A percentile compares a stretch with the other conserved stretches of the same genome.
Conservation (phyloP, 78 protist genomes). For the Anaeramoeba ignava region DNA sequence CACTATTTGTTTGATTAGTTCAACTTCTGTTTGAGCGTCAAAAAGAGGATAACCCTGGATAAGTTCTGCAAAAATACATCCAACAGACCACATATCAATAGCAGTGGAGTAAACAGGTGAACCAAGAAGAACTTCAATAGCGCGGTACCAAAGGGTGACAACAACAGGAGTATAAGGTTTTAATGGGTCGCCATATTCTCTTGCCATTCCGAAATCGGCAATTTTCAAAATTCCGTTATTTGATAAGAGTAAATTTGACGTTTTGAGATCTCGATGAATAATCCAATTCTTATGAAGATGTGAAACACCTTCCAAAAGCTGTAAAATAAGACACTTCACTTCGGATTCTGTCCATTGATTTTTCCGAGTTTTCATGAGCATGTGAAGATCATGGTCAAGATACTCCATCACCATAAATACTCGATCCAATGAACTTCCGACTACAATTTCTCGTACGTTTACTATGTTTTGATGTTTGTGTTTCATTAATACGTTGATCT, state of each 20-base stretch:
- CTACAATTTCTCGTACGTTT: constrained; percentile 17
- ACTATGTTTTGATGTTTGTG: constrained; percentile 14
- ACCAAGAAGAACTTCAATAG: constrained; percentile 17
- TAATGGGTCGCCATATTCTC: constrained; percentile 17
- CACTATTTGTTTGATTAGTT: not conserved
- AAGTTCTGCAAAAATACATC: constrained; percentile 26
- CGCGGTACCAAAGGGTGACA: constrained; percentile 30
- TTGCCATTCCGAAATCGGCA: constrained; percentile 26
- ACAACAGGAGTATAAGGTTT: constrained; percentile 11
- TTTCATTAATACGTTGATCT: constrained; percentile 19
- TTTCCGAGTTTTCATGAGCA: constrained; percentile 14
- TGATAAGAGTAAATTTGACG: constrained; percentile 1
- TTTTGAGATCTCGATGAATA: constrained; percentile 10
- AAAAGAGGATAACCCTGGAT: constrained; percentile 2
- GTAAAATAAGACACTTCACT: constrained; percentile 23
- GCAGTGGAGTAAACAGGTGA: constrained; percentile 7
- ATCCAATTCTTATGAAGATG: constrained; percentile 12
- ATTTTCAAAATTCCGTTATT: not conserved
- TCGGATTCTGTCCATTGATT: constrained; percentile 13
- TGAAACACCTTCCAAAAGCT: constrained; percentile 11
- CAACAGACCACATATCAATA: constrained; percentile 41
- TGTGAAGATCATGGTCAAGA: constrained; percentile 29
- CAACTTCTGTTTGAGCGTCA: constrained; percentile 8
- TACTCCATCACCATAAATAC: constrained; percentile 42
- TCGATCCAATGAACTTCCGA: not conserved